Evolutionary conservation across 345 rosid species (phyloP).

Genomic region (Euphorbia lathyris): DNA sequence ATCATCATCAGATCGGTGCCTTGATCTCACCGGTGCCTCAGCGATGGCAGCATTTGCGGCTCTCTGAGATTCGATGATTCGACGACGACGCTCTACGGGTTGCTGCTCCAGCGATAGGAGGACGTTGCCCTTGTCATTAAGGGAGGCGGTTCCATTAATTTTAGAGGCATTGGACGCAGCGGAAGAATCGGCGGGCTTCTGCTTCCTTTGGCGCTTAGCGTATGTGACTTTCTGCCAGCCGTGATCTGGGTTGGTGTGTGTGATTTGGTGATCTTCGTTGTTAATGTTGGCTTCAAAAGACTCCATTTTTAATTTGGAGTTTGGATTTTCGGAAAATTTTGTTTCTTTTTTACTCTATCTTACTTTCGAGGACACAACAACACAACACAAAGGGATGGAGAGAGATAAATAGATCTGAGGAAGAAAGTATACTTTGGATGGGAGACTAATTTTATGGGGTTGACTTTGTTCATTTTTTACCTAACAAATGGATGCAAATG

Average conservation of each 20-base stretch:
- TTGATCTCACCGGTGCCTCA: slow-evolving; percentile 30
- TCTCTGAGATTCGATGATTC: slow-evolving; percentile 31
- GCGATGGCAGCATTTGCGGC: slow-evolving; percentile 17
- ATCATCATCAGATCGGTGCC: slow-evolving; percentile 43
- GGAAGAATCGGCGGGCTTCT: slow-evolving; percentile 34
- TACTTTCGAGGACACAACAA: no score
- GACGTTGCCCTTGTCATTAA: slow-evolving; percentile 29
- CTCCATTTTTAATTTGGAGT: slow-evolving; percentile 15
- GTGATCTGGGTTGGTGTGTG: slow-evolving; percentile 33
- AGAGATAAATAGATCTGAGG: background rate
- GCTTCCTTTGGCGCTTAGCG: slow-evolving; percentile 52
- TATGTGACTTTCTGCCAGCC: slow-evolving; percentile 78
- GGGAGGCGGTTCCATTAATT: slow-evolving; percentile 9
- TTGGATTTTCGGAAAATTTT: background rate
- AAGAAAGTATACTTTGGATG: background rate
- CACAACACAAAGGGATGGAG: background rate
- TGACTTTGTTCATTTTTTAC: no score
- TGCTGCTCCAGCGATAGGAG: slow-evolving; percentile 52
- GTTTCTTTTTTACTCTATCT: no score
- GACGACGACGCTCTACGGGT: slow-evolving; percentile 60
- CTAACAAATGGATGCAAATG: no score
- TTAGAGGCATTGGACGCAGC: background rate
- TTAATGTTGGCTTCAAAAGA: no score
- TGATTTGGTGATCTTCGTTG: slow-evolving; percentile 15
- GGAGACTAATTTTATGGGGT: background rate